Base-by-base conservation (phyloP, 164 flowering plant species). In the Macadamia tetraphylla region DNA sequence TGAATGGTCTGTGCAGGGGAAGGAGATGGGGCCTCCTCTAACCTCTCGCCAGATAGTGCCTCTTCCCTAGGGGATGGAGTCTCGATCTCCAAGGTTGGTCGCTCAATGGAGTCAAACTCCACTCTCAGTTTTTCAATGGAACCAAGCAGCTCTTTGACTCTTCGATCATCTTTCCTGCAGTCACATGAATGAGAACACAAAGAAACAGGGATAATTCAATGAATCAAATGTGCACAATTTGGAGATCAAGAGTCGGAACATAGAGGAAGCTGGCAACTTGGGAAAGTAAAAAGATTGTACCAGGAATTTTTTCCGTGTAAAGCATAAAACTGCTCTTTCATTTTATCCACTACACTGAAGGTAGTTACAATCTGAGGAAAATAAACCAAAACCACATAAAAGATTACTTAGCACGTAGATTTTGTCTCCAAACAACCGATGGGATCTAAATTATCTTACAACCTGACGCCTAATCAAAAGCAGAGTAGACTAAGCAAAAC, bases 321-420 rank as follows among this genome's bases (percentile, higher is more conserved):
- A 73, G 84, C 76, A 70, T 87, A 87, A 71, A 90, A 88, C 67
- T 84, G 89, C 84, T 90, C 92, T 76, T 81, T 94, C 87, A 94
- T 86, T 83, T 88, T 85, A 81, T 90, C 97, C 74, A 88, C 97
- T 7, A 92, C 94, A 70, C 97, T 87, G 79, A 92, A 90, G 63
- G 91, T 89, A 42, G 99, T 86, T 68, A 87, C 77, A 71, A 92
- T 90, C 98, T 94, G 88, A 55, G 76, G 67, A 7, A 64, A 68
- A 8, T 53, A 17, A 53, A 17, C 49, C 62, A 63, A 58, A 15
- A 64, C 64, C 31, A 0, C n/a, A n/a, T 11, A 11, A 53, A 62
- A 49, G 18, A 48, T 30, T 52, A 17, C 23, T 29, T 3, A 43
- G 9, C 52, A 58, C 30, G 29, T 11, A n/a, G 52, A 29, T 51